Evolutionary conservation across 2,329 filamentous ascomycete genomes (phyloP), one percentile per base, ranked within the genome.

Genomic region (Aspergillus alliaceus): DNA sequence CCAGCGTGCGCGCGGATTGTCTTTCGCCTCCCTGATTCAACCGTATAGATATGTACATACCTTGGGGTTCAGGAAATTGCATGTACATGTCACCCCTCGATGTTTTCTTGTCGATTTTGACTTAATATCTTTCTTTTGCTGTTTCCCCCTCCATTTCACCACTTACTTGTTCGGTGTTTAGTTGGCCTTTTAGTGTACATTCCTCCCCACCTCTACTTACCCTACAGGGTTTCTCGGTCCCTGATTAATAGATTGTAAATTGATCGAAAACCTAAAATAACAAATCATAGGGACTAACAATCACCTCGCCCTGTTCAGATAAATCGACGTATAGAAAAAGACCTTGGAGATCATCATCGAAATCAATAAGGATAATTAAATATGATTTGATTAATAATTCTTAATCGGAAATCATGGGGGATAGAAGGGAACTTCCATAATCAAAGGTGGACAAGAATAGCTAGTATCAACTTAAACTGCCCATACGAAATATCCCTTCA

Each of bases 401-500:
- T n/a, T n/a, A n/a, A n/a, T n/a, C n/a, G n/a, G n/a, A n/a, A n/a
- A n/a, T n/a, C n/a, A n/a, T n/a, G n/a, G n/a, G n/a, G n/a, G n/a
- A n/a, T n/a, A 46, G 22, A 29, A 29, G 15, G 42, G 22, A 46
- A 11, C 24, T 37, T 25, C 40, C n/a, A 47, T 29, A 34, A 24
- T 24, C 35, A 35, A 31, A 8, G 32, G 24, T 6, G 37, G 37
- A 15, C 51, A 54, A 32, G 31, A 48, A 15, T 40, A 22, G 22
- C 25, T 20, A 29, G 27, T 29, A 22, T 31, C 3, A 29, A 20
- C 35, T 25, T 22, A 32, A 11, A n/a, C 47, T 32, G 22, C 44
- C 20, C 37, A 34, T 34, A 22, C 44, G 37, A 9, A 24, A 25
- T 51, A 63, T 56, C 60, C 62, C 62, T 64, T 64, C 60, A 62